Conservation (phyloP, 1,139 yeast genomes). For the Lipomyces yarrowii region DNA sequence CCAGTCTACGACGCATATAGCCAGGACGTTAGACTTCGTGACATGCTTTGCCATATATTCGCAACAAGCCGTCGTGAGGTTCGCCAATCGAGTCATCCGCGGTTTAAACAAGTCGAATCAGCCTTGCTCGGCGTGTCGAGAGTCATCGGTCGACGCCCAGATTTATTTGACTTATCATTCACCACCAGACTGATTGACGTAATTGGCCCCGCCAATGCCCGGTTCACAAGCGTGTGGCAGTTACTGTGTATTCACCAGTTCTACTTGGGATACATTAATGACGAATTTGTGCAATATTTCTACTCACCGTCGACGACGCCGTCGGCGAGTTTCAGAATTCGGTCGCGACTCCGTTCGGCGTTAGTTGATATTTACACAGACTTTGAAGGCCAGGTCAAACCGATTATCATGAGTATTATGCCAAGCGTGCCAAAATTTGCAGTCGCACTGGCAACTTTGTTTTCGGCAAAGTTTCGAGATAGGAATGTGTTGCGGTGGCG, state of each 20-base stretch:
- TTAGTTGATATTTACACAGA: conserved; percentile 2
- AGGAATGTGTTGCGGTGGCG: conserved; percentile 11
- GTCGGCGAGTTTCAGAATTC: conserved; percentile 5
- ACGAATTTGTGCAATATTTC: conserved; percentile 12
- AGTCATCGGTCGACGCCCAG: conserved; percentile 4
- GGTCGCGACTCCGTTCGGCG: conserved; percentile 5
- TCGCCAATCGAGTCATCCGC: conserved; percentile 10
- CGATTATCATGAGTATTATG: conserved; percentile 10
- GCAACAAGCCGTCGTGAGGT: conserved; percentile 3
- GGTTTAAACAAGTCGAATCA: not conserved
- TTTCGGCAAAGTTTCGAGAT: not conserved
- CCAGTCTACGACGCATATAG: not conserved
- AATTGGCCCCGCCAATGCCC: conserved; percentile 2
- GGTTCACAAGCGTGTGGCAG: conserved; percentile 13
- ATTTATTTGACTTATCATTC: conserved; percentile 6
- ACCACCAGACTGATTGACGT: not conserved
- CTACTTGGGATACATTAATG: not conserved
- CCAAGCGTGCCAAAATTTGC: conserved; percentile 16
- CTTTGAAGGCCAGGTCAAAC: conserved; percentile 8
- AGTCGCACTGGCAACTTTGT: conserved; percentile 6
- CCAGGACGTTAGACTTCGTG: not conserved
- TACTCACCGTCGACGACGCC: conserved; percentile 5
- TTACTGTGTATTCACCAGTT: conserved; percentile 15
- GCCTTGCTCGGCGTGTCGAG: conserved; percentile 1
- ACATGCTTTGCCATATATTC: conserved; percentile 8